phyloP scores from a whole-genome alignment of 495 filamentous ascomycete species.

The Trichoderma virens region DNA sequence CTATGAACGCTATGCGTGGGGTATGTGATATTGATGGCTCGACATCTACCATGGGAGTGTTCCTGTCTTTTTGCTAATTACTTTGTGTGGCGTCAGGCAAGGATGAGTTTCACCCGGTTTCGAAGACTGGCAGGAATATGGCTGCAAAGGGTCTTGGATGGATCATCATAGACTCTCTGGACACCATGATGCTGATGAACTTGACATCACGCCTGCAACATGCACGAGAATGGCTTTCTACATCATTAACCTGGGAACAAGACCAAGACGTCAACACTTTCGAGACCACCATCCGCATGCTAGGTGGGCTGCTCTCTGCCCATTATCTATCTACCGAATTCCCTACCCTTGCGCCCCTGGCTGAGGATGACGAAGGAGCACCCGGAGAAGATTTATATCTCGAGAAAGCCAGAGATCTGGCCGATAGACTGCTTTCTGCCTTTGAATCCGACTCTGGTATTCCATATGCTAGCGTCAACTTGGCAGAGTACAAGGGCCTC shows the following conservation, averaged over 20 bases:
- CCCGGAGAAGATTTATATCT: constrained; percentile 85
- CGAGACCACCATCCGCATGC: constrained; percentile 96
- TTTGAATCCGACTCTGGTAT: constrained; percentile 82
- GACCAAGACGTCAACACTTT: constrained; percentile 96
- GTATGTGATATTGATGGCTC: constrained; percentile 52
- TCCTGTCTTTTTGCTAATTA: not conserved
- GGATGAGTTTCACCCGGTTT: constrained; percentile 77
- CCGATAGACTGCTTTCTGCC: constrained; percentile 75
- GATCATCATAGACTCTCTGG: constrained; percentile 95
- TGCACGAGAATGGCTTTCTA: constrained; percentile 86
- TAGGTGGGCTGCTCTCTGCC: constrained; percentile 88
- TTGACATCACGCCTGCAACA: constrained; percentile 76
- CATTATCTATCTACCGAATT: constrained; percentile 80
- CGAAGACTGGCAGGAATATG: constrained; percentile 77
- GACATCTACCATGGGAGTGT: too few species aligned
- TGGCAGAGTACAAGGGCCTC: constrained; percentile 65
- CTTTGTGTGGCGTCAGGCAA: constrained; percentile 46
- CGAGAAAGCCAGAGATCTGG: constrained; percentile 90
- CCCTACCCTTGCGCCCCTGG: constrained; percentile 56
- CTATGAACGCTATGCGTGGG: constrained; percentile 92
- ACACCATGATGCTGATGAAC: constrained; percentile 98
- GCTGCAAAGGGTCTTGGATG: constrained; percentile 77
- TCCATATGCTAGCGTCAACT: constrained; percentile 83
- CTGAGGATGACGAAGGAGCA: constrained; percentile 56
- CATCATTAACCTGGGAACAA: constrained; percentile 74